Percentiles rank a stretch among this genome's conserved stretches.
Evolutionary conservation across 2,329 filamentous ascomycete genomes (phyloP).

Genomic region (Fusarium tupiense): DNA sequence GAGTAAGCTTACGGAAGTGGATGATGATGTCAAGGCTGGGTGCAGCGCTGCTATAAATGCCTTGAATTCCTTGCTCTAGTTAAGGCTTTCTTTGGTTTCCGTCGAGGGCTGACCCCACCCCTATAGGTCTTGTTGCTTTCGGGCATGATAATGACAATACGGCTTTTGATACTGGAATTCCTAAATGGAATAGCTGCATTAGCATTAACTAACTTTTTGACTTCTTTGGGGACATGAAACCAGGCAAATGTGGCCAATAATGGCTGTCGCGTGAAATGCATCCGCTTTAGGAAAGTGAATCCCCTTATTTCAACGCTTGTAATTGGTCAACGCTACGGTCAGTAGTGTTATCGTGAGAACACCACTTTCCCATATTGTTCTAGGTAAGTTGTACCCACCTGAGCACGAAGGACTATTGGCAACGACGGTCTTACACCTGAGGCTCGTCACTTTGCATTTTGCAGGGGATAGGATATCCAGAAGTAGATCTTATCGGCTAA

Average conservation of each 20-base stretch:
- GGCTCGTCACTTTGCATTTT: rapidly evolving
- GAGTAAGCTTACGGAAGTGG: not conserved
- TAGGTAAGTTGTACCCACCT: rapidly evolving
- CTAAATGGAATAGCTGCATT: no score
- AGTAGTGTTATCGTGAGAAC: not conserved
- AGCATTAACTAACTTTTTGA: rapidly evolving
- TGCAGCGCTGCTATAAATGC: not conserved
- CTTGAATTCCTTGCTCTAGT: rapidly evolving
- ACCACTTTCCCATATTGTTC: rapidly evolving
- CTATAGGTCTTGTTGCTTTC: no score
- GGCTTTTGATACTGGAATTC: no score
- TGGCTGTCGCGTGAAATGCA: not conserved
- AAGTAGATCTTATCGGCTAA: not conserved
- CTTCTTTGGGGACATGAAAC: not conserved
- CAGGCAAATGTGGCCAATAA: not conserved
- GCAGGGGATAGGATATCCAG: not conserved
- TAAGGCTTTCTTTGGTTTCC: rapidly evolving
- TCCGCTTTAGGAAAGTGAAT: not conserved
- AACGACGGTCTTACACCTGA: not conserved
- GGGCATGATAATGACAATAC: no score
- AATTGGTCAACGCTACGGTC: not conserved
- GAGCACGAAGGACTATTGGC: not conserved
- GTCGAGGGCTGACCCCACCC: no score
- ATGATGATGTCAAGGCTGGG: rapidly evolving
- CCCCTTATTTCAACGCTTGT: not conserved